Percentiles rank a stretch among this genome's conserved stretches.
phyloP scores from a whole-genome alignment of 805 yeast genomes.

The Suhomyces sp. region DNA sequence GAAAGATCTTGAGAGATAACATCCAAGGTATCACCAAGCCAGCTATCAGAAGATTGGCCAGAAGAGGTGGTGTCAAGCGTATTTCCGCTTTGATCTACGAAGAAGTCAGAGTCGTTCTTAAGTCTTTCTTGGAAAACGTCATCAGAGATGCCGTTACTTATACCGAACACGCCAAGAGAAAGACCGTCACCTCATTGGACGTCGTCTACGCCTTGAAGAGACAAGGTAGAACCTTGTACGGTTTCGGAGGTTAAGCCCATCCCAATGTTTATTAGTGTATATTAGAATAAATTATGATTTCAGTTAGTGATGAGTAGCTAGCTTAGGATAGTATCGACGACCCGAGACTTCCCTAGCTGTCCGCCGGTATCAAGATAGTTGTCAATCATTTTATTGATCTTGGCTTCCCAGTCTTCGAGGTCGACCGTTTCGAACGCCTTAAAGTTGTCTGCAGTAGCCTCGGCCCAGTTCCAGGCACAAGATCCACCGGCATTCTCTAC shows the following conservation, averaged over 20 bases:
- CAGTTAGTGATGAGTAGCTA: slow-evolving; percentile 9
- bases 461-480: slow-evolving; percentile 18
- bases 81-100: slow-evolving; percentile 97
- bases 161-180: slow-evolving; percentile 99
- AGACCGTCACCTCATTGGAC: slow-evolving; percentile 98
- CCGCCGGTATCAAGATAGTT: slow-evolving; percentile 11
- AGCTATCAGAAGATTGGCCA: slow-evolving; percentile 99
- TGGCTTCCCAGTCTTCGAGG: slow-evolving; percentile 16
- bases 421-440: slow-evolving; percentile 11
- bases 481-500: slow-evolving; percentile 16
- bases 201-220: slow-evolving; percentile 99
- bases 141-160: slow-evolving; percentile 99
- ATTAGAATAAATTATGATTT: slow-evolving; percentile 11
- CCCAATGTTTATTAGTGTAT: slow-evolving; percentile 12
- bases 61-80: slow-evolving; percentile 99
- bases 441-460: slow-evolving; percentile 17
- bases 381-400: slow-evolving; percentile 11
- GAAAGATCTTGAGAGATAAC: slow-evolving; percentile 99
- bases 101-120: slow-evolving; percentile 96
- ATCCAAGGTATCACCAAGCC: slow-evolving; percentile 99
- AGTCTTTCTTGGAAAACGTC: slow-evolving; percentile 93
- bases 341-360: slow-evolving; percentile 9
- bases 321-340: slow-evolving; percentile 7
- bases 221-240: slow-evolving; percentile 99
- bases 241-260: slow-evolving; percentile 94